Conservation (phyloP, 495 filamentous ascomycete genomes). For the Talaromyces wortmannii region DNA sequence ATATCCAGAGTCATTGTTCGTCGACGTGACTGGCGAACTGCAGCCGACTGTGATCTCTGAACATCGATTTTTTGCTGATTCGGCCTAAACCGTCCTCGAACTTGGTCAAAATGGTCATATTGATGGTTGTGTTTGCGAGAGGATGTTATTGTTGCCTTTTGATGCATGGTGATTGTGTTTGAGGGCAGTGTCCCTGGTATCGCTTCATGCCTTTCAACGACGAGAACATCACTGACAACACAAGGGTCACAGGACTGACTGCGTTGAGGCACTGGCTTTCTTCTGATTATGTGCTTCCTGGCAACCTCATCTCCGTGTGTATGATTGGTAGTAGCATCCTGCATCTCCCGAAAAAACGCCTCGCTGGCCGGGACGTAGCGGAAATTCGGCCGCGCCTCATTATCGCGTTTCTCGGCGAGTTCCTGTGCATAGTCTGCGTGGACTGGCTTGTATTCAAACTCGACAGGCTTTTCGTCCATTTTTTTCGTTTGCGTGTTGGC, state of each 20-base stretch:
- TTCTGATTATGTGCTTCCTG: neutral
- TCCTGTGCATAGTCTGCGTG: constrained; percentile 12
- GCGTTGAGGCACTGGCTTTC: neutral
- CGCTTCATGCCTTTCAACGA: neutral
- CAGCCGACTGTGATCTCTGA: constrained; percentile 2
- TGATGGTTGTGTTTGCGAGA: neutral
- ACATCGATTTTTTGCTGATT: neutral
- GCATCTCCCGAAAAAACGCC: constrained; percentile 6
- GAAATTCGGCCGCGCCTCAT: constrained; percentile 12
- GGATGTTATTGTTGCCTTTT: neutral
- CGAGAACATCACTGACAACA: neutral
- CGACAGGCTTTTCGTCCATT: neutral
- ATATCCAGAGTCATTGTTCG: constrained; percentile 31
- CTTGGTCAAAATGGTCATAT: neutral
- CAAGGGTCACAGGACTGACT: constrained; percentile 4
- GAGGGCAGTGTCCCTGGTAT: neutral
- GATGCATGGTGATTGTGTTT: neutral
- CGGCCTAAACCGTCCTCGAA: neutral
- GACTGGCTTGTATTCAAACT: constrained; percentile 6
- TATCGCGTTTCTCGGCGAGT: constrained; percentile 17
- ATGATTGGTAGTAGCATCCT: constrained; percentile 7
- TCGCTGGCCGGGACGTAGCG: constrained; percentile 28
- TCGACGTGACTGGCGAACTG: neutral
- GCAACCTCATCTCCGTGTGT: constrained; percentile 1
- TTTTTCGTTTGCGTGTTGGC: neutral